Base-by-base conservation (phyloP, 177 flowering plant species). In the Vitis hybrid region DNA sequence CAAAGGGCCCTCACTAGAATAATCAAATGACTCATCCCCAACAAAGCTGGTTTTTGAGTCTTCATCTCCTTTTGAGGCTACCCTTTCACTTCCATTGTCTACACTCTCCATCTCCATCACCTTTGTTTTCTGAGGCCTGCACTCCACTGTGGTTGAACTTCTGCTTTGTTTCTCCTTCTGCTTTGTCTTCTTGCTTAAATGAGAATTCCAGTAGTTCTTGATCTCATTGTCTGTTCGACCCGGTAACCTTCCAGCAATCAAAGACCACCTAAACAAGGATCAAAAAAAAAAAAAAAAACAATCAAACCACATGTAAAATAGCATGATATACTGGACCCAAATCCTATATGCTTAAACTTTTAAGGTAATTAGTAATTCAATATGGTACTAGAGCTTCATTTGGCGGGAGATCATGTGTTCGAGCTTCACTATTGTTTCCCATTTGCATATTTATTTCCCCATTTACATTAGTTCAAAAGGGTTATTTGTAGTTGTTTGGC, bases 211-310 rank as follows among this genome's bases (percentile, higher is more conserved):
- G 65, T 85, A 81, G 76, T 85, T 85, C 81, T 83, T 85, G 14
- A 85, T 81, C 67, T 85, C 88, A 65, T 85, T 85, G 33, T 83
- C 88, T 0, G 86, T 85, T 51, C 88, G 79, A 29, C 88, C 86
- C 2, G 88, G 89, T 11, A 85, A 59, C 26, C 85, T 60, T n/a
- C 89, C 85, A 11, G 89, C 86, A 48, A 85, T 85, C 70, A 83
- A 66, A 9, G 89, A 81, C 89, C 89, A 85, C 73, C 86, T 83
- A 19, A 62, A 64, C 16, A 33, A 15, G 8, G 53, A 66, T 15
- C 8, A 26, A 33, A 19, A 11, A 0, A 1, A 58, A 19, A 22
- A 58, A 10, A 1, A 19, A 19, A 58, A 5, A 18, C 1, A 58
- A 0, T 13, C 2, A 11, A 19, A 57, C n/a, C n/a, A 57, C 18